These are phyloP conservation scores for Penicillium angulare DNA, from an alignment of 495 filamentous ascomycete genomes.

Conservation along the genomic window DNA sequence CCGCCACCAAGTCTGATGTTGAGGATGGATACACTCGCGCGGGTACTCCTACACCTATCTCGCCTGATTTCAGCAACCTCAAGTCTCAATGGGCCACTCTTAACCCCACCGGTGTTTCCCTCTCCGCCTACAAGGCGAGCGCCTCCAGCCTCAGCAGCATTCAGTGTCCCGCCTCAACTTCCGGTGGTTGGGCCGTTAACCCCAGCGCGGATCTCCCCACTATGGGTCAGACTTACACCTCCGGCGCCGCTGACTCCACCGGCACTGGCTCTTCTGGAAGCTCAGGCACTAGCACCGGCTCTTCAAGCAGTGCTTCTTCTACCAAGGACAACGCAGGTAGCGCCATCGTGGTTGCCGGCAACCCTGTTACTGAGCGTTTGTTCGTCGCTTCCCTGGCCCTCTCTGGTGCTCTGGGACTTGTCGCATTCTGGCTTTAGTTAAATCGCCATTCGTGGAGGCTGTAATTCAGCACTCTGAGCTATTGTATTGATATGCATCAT, in stretches of 20 bases:
- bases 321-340: conserved; percentile 21
- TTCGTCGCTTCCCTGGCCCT: conserved; percentile 20
- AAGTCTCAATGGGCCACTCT: conserved; percentile 74
- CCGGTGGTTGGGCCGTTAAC: conserved; percentile 68
- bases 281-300: neutral
- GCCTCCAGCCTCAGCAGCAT: conserved; percentile 54
- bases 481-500: conserved; percentile 25
- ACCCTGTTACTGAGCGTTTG: conserved; percentile 21
- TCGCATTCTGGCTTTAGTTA: conserved; percentile 25
- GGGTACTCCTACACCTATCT: conserved; percentile 71
- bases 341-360: conserved; percentile 10
- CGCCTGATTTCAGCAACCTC: conserved; percentile 76
- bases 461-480: neutral
- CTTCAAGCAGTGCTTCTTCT: conserved; percentile 11
- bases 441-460: too few species aligned
- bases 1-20: conserved; percentile 46
- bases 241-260: conserved; percentile 4
- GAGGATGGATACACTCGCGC: conserved; percentile 65
- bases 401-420: conserved; percentile 19
- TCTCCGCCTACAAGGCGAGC: conserved; percentile 59
- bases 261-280: conserved; percentile 2
- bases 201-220: conserved; percentile 67
- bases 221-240: conserved; percentile 49
- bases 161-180: conserved; percentile 68
- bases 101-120: conserved; percentile 63